phyloP scores from a whole-genome alignment of 768 basidiomycete species.

The Collybia sordida region DNA sequence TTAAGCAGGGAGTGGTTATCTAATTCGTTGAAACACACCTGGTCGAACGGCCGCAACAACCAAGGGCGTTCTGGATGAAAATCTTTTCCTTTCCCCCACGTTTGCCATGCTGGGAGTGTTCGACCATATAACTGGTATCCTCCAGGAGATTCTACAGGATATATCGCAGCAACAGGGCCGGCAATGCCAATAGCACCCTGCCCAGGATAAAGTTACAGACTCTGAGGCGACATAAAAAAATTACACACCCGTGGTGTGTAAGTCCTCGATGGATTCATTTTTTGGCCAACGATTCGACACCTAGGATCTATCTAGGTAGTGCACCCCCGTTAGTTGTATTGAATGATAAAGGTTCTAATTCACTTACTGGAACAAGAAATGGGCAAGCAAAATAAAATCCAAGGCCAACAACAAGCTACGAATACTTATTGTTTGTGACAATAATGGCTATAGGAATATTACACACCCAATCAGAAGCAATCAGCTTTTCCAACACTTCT shows the following conservation, averaged over 20 bases:
- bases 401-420: constrained; percentile 58
- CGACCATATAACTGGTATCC: constrained; percentile 62
- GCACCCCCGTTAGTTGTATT: too few relatives aligned
- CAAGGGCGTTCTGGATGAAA: constrained; percentile 52
- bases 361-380: constrained; percentile 57
- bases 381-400: constrained; percentile 68
- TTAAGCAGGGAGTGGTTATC: not conserved
- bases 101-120: constrained; percentile 64
- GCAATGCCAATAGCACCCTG: constrained; percentile 74
- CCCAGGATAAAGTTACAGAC: not conserved
- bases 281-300: constrained; percentile 61
- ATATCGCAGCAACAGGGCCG: constrained; percentile 64
- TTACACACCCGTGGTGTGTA: constrained; percentile 56
- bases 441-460: not conserved
- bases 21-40: constrained; percentile 30
- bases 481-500: constrained; percentile 45
- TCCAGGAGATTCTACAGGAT: constrained; percentile 63
- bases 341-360: too few relatives aligned
- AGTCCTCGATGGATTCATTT: constrained; percentile 74
- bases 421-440: not conserved
- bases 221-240: not conserved
- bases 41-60: constrained; percentile 63
- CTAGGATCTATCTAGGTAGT: constrained; percentile 52
- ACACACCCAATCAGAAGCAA: constrained; percentile 50
- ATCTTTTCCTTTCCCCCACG: constrained; percentile 53